phyloP scores from a whole-genome alignment of 805 yeast species.

The Yarrowia sp. region DNA sequence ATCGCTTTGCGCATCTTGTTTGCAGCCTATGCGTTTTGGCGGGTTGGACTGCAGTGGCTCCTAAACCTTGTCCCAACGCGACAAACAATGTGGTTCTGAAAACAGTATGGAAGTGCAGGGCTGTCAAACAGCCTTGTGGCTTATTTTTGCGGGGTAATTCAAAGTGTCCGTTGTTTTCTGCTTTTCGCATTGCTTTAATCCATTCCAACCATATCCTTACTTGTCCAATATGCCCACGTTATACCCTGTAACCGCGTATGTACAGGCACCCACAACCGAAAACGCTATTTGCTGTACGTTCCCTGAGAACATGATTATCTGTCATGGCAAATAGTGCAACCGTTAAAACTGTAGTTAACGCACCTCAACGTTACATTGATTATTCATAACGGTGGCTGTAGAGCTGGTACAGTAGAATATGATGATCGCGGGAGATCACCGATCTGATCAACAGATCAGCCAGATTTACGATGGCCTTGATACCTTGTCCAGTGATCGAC shows the following conservation, averaged over 20 bases:
- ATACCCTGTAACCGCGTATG: background rate
- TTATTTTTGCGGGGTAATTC: background rate
- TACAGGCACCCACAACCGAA: background rate
- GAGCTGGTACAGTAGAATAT: too few relatives aligned
- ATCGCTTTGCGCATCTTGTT: background rate
- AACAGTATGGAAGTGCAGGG: too few relatives aligned
- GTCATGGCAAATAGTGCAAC: too few relatives aligned
- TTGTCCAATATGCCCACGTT: background rate
- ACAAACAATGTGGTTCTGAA: background rate
- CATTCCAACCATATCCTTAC: background rate
- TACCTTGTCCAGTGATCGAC: background rate
- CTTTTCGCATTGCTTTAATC: background rate
- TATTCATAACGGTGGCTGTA: too few relatives aligned
- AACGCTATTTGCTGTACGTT: background rate
- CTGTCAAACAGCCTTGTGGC: too few relatives aligned
- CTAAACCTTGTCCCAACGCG: background rate
- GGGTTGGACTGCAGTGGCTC: background rate
- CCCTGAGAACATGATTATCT: background rate
- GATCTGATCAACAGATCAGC: background rate
- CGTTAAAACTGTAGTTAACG: too few relatives aligned
- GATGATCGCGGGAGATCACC: background rate
- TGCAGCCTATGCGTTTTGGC: background rate
- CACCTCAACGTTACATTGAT: too few relatives aligned
- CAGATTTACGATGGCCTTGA: constrained; percentile 1
- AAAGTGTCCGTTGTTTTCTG: background rate